Percentiles rank a stretch among this genome's conserved stretches.
Conservation (phyloP, 23 red algal species). For the Chondrus crispus region DNA sequence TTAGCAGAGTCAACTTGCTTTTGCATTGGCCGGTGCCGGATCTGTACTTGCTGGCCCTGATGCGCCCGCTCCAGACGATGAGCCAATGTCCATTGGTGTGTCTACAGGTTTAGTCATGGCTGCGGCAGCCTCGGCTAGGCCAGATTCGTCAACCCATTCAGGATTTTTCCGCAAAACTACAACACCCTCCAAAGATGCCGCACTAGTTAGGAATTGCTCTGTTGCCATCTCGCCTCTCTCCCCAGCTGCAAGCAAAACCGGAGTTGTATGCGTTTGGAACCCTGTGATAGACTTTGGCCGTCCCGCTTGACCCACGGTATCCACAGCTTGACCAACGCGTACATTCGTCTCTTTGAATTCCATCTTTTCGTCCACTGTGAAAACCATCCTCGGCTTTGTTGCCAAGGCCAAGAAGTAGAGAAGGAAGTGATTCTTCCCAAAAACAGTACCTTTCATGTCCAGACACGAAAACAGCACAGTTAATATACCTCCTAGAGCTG, state of each 20-base stretch:
- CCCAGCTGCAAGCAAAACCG: conserved; percentile 84
- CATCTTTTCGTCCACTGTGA: conserved; percentile 92
- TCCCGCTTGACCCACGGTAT: conserved; percentile 96
- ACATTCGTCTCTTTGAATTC: conserved; percentile 77
- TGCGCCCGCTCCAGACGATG: too few relatives aligned
- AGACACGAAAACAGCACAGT: conserved; percentile 83
- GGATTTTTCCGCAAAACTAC: conserved; percentile 91
- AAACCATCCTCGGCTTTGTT: conserved; percentile 81
- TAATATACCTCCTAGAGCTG: conserved; percentile 73
- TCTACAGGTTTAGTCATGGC: conserved; percentile 19
- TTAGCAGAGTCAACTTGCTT: too few relatives aligned
- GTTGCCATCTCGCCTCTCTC: conserved; percentile 95
- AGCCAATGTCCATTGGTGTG: too few relatives aligned
- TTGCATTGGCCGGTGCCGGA: too few relatives aligned
- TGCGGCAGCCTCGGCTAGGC: conserved; percentile 26
- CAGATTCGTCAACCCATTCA: conserved; percentile 67
- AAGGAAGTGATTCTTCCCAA: conserved; percentile 94
- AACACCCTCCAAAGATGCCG: conserved; percentile 81
- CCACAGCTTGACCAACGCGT: conserved; percentile 95
- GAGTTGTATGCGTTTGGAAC: conserved; percentile 95
- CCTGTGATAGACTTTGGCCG: conserved; percentile 94
- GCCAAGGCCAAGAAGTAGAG: conserved; percentile 87
- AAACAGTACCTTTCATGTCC: conserved; percentile 79
- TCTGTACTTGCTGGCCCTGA: too few relatives aligned
- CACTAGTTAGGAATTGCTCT: conserved; percentile 76